Conservation (phyloP, 345 rosid species). For the Syzygium jambos region DNA sequence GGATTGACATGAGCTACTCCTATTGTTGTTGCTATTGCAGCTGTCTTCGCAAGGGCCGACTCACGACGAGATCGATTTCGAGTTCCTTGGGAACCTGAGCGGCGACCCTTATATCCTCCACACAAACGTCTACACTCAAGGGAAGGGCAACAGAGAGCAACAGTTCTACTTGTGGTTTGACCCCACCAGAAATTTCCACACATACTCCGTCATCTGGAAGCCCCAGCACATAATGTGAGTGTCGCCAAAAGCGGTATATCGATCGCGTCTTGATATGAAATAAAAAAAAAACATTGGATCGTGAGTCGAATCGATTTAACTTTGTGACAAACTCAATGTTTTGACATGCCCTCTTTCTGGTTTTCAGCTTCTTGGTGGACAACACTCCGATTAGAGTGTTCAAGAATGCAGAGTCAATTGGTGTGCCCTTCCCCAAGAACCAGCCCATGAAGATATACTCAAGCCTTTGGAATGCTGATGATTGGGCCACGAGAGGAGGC, state of each 20-base stretch:
- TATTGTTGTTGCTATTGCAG: constrained; percentile 9
- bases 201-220: constrained; percentile 50
- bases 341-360: neutral
- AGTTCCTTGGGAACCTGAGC: constrained; percentile 50
- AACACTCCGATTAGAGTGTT: constrained; percentile 44
- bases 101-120: constrained; percentile 64
- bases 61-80: constrained; percentile 60
- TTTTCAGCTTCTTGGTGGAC: constrained; percentile 37
- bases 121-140: constrained; percentile 47
- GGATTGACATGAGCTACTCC: neutral
- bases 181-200: constrained; percentile 45
- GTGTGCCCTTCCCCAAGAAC: constrained; percentile 41
- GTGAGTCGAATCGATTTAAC: neutral
- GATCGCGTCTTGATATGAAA: neutral
- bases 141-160: constrained; percentile 59
- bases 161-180: constrained; percentile 64
- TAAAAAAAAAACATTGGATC: neutral
- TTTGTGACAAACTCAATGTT: neutral
- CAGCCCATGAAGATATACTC: constrained; percentile 49
- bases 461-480: constrained; percentile 55
- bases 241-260: neutral
- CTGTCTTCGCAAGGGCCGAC: constrained; percentile 50
- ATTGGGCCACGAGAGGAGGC: constrained; percentile 61
- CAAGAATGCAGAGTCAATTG: constrained; percentile 38
- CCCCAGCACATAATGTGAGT: constrained; percentile 40